A percentile compares a stretch with the other conserved stretches of the same genome.
These are phyloP conservation scores for Penicillium hesseltinei DNA, from an alignment of 2,329 filamentous ascomycete species.

Conservation along the genomic window DNA sequence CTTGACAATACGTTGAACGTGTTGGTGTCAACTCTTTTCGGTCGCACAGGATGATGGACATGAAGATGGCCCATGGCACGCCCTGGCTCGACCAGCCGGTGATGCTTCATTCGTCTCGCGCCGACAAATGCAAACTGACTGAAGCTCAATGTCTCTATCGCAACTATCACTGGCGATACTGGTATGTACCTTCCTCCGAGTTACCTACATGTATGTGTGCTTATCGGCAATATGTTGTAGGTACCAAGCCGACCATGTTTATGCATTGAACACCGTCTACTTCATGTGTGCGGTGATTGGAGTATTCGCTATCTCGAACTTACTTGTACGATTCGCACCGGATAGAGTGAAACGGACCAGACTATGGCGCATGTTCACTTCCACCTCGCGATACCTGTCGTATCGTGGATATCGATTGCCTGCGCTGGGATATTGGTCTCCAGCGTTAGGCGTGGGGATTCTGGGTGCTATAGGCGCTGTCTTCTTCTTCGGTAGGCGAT, in stretches of 20 bases:
- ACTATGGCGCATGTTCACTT: slow-evolving; percentile 36
- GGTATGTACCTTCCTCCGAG: slow-evolving; percentile 21
- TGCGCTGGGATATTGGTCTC: slow-evolving; percentile 43
- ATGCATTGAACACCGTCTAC: slow-evolving; percentile 52
- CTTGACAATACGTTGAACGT: background rate
- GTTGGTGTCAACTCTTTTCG: background rate
- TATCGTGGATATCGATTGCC: slow-evolving; percentile 42
- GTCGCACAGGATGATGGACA: slow-evolving; percentile 16
- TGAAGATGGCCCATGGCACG: slow-evolving; percentile 17
- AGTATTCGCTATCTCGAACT: slow-evolving; percentile 47
- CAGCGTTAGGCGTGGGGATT: slow-evolving; percentile 46
- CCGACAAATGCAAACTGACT: slow-evolving; percentile 29
- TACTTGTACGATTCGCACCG: slow-evolving; percentile 34
- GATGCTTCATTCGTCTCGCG: slow-evolving; percentile 32
- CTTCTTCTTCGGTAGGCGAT: slow-evolving; percentile 46
- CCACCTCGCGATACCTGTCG: slow-evolving; percentile 41
- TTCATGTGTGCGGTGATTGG: slow-evolving; percentile 53
- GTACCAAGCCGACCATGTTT: slow-evolving; percentile 57
- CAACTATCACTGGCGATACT: slow-evolving; percentile 30
- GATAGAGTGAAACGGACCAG: slow-evolving; percentile 24
- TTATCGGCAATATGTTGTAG: slow-evolving; percentile 27
- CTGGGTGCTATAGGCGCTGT: slow-evolving; percentile 43
- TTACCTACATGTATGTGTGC: background rate
- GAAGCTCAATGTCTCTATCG: slow-evolving; percentile 32
- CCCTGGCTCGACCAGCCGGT: slow-evolving; percentile 36